Conservation (phyloP, 768 basidiomycete genomes). For the Serendipita sp. region DNA sequence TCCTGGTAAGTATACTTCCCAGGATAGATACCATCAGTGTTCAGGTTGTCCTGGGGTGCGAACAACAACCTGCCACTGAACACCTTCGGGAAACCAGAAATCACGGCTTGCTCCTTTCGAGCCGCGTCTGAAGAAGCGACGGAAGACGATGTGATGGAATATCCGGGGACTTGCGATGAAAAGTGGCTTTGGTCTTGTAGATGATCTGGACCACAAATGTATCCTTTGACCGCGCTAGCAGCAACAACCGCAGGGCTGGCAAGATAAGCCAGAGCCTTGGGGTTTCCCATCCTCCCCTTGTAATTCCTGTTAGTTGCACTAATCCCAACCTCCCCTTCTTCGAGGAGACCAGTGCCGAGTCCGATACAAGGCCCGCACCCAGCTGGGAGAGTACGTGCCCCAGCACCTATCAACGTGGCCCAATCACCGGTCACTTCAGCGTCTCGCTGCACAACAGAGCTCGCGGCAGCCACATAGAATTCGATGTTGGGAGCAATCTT, state of each 20-base stretch:
- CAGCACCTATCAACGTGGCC: slow-evolving; percentile 69
- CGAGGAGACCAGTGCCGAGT: slow-evolving; percentile 76
- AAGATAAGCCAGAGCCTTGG: slow-evolving; percentile 87
- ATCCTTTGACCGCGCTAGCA: slow-evolving; percentile 83
- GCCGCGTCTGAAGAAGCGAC: slow-evolving; percentile 15
- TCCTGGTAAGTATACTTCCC: slow-evolving; percentile 99
- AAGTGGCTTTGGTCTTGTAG: slow-evolving; percentile 25
- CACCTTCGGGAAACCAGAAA: slow-evolving; percentile 64
- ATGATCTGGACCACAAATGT: slow-evolving; percentile 65
- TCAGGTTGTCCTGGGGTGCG: slow-evolving; percentile 89
- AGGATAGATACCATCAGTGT: slow-evolving; percentile 96
- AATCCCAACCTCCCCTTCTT: slow-evolving; percentile 91
- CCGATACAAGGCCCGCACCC: slow-evolving; percentile 99
- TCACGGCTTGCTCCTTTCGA: slow-evolving; percentile 33
- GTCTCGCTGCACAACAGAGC: slow-evolving; percentile 80
- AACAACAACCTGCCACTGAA: slow-evolving; percentile 85
- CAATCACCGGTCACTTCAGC: slow-evolving; percentile 76
- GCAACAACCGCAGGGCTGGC: slow-evolving; percentile 96
- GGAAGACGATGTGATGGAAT: slow-evolving; percentile 14
- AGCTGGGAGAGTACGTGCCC: slow-evolving; percentile 83
- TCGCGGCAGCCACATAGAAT: slow-evolving; percentile 95
- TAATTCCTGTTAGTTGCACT: slow-evolving; percentile 98
- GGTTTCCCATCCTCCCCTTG: slow-evolving; percentile 96
- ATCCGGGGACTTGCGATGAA: slow-evolving; percentile 19
- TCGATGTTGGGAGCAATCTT: slow-evolving; percentile 79